phyloP scores from a whole-genome alignment of 257 asterid species.

The Ocimum tenuiflorum region DNA sequence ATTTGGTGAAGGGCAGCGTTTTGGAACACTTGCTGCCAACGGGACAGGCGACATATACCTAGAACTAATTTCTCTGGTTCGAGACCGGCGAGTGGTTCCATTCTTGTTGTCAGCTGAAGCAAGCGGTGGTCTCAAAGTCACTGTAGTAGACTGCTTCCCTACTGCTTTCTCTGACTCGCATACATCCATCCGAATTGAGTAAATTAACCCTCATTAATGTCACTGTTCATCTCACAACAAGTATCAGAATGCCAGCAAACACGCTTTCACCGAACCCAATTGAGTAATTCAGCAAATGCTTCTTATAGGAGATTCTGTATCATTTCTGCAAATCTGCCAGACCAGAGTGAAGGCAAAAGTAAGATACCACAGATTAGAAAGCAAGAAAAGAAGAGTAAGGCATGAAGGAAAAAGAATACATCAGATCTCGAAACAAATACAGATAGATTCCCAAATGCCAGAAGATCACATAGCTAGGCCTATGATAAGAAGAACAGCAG shows the following conservation, averaged over 20 bases:
- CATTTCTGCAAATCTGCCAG: constrained; percentile 45
- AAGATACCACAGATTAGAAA: constrained; percentile 25
- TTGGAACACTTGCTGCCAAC: constrained; percentile 33
- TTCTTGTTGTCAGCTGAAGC: constrained; percentile 55
- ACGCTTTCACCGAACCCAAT: constrained; percentile 30
- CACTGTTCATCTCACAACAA: constrained; percentile 25
- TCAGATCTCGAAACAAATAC: constrained; percentile 24
- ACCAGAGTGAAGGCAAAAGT: constrained; percentile 27
- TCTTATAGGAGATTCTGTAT: constrained; percentile 35
- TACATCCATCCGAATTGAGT: constrained; percentile 56
- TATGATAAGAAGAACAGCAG: too few relatives aligned
- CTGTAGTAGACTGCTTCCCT: constrained; percentile 43
- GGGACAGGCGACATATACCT: constrained; percentile 70
- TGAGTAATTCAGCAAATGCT: constrained; percentile 19
- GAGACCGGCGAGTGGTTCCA: constrained; percentile 45
- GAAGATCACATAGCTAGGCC: constrained; percentile 28
- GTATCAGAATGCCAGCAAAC: constrained; percentile 22
- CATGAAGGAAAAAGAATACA: too few relatives aligned
- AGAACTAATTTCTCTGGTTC: constrained; percentile 71
- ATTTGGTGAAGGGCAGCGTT: constrained; percentile 64
- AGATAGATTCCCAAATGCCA: constrained; percentile 26
- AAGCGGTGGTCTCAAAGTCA: constrained; percentile 40
- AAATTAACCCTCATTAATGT: constrained; percentile 50
- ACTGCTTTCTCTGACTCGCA: constrained; percentile 43
- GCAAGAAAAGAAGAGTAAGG: constrained; percentile 22